phyloP scores from a whole-genome alignment of 257 asterid genomes.

The Solanum arcanum region DNA sequence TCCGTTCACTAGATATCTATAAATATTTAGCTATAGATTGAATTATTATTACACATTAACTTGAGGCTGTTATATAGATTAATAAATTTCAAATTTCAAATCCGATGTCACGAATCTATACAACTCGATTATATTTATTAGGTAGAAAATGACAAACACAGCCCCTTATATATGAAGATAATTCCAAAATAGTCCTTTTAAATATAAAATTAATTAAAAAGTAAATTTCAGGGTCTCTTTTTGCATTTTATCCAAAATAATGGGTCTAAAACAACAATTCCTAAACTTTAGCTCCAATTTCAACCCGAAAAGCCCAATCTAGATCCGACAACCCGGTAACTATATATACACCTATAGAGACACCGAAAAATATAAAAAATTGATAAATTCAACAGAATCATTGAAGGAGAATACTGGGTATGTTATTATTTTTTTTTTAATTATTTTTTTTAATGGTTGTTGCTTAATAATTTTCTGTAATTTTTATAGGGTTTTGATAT shows the following conservation, averaged over 20 bases:
- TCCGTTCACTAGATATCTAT: not conserved
- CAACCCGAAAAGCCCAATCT: not conserved
- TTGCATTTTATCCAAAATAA: not conserved
- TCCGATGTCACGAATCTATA: not conserved
- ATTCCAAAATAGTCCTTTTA: not conserved
- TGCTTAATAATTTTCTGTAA: not conserved
- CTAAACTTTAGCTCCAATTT: not conserved
- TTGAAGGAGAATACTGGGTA: not conserved
- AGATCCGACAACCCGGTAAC: not conserved
- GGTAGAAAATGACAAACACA: not conserved
- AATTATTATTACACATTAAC: not conserved
- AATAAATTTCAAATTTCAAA: not conserved
- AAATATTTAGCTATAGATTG: not conserved
- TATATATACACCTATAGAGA: not conserved
- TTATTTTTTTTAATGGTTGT: not conserved
- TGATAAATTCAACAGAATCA: not conserved
- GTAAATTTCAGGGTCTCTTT: not conserved
- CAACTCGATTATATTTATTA: not conserved
- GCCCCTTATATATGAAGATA: not conserved
- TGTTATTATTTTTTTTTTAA: not conserved
- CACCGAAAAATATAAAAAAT: not conserved
- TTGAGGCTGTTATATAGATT: not conserved
- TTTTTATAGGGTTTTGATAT: not conserved
- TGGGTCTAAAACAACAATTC: not conserved
- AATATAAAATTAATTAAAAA: not conserved